phyloP scores from a whole-genome alignment of 2,329 filamentous ascomycete species.

The Aureobasidium namibiae region DNA sequence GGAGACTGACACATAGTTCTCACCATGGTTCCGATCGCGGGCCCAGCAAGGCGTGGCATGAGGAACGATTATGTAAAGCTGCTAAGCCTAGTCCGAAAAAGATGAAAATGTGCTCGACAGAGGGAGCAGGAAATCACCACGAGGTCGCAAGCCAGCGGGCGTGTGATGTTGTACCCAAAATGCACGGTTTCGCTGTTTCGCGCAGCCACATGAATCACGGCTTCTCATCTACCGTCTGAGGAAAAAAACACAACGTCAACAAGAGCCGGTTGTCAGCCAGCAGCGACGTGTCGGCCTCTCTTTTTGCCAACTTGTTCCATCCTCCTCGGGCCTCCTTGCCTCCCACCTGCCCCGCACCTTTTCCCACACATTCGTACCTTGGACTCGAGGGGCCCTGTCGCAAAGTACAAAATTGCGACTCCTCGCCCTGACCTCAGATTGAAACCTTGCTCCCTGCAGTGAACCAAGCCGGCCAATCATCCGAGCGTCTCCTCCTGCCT shows the following conservation, averaged over 20 bases:
- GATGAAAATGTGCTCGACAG: slow-evolving; percentile 11
- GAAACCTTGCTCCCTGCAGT: slow-evolving; percentile 9
- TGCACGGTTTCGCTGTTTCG: slow-evolving; percentile 1
- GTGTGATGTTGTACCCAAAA: background rate
- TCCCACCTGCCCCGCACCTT: slow-evolving; percentile 2
- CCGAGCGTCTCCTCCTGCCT: slow-evolving; percentile 8
- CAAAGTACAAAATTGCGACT: slow-evolving; percentile 11
- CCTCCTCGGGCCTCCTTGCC: slow-evolving; percentile 4
- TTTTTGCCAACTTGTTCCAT: background rate
- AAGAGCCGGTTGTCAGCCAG: background rate
- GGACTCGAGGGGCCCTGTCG: background rate
- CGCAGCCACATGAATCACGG: background rate
- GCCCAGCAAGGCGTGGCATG: background rate
- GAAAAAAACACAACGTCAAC: background rate
- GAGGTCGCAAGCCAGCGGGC: background rate
- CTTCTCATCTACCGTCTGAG: background rate
- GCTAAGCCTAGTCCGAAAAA: slow-evolving; percentile 7
- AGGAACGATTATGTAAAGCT: slow-evolving; percentile 8
- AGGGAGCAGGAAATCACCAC: slow-evolving; percentile 7
- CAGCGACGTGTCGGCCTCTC: slow-evolving; percentile 1
- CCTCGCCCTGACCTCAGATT: slow-evolving; percentile 6
- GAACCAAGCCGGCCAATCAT: slow-evolving; percentile 7
- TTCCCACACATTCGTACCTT: slow-evolving; percentile 1
- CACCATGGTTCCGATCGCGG: slow-evolving; percentile 1
- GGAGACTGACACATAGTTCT: background rate